Conservation (phyloP, 345 rosid species). For the Melaleuca alternifolia region DNA sequence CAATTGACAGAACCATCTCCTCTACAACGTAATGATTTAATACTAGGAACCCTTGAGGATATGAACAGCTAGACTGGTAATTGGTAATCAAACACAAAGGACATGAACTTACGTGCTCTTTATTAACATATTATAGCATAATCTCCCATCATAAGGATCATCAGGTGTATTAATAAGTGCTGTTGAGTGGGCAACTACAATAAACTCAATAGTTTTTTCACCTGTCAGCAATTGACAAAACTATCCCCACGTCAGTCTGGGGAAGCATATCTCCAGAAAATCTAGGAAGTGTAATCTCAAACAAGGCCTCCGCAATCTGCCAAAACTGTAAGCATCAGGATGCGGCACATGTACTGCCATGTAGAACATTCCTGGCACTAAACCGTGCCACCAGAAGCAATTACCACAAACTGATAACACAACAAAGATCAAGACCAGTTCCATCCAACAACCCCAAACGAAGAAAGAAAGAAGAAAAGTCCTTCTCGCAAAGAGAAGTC, state of each 20-base stretch:
- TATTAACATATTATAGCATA: background rate
- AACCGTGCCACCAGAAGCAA: background rate
- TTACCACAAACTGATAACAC: background rate
- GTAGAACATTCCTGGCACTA: background rate
- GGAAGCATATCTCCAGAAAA: constrained; percentile 89
- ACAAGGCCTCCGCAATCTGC: constrained; percentile 87
- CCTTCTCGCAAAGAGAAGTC: background rate
- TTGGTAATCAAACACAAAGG: background rate
- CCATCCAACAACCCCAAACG: background rate
- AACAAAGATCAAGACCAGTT: background rate
- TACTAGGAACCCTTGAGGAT: background rate
- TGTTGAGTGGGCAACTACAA: background rate
- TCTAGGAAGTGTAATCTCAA: constrained; percentile 80
- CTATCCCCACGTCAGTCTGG: constrained; percentile 70
- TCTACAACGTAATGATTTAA: background rate
- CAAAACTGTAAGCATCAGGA: background rate
- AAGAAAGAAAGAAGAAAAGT: background rate
- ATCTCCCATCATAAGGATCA: background rate
- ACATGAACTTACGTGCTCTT: background rate
- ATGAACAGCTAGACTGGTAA: background rate
- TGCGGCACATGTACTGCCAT: background rate
- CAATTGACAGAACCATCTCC: background rate
- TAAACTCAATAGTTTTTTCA: constrained; percentile 11
- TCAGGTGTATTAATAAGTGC: background rate
- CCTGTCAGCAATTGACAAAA: constrained; percentile 93